phyloP scores from a whole-genome alignment of 1,139 yeast genomes.

The Citeromyces hawaiiensis region DNA sequence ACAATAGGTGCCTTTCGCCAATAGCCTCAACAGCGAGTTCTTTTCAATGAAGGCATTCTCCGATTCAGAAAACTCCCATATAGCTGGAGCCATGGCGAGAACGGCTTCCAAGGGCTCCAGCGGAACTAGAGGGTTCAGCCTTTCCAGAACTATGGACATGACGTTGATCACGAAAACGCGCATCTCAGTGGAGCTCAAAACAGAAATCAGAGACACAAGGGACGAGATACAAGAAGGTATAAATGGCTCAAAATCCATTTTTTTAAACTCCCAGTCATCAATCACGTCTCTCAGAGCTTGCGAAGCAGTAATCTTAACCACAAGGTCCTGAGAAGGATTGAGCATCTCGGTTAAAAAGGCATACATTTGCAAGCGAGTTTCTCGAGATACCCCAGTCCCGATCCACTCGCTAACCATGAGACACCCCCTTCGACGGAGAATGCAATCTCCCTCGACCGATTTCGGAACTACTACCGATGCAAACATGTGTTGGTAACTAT shows the following conservation, averaged over 20 bases:
- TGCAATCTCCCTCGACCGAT: slow-evolving; percentile 35
- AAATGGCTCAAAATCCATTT: slow-evolving; percentile 53
- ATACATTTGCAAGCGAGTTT: slow-evolving; percentile 48
- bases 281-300: slow-evolving; percentile 55
- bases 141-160: slow-evolving; percentile 49
- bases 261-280: slow-evolving; percentile 81
- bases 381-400: slow-evolving; percentile 45
- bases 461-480: slow-evolving; percentile 53
- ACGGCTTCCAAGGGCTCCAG: slow-evolving; percentile 36
- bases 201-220: slow-evolving; percentile 31
- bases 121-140: slow-evolving; percentile 48
- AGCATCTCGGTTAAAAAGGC: slow-evolving; percentile 34
- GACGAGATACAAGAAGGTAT: slow-evolving; percentile 36
- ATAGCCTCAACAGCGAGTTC: slow-evolving; percentile 55
- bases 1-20: slow-evolving; percentile 53
- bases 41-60: slow-evolving; percentile 52
- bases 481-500: slow-evolving; percentile 50
- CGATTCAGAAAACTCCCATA: slow-evolving; percentile 56
- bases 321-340: slow-evolving; percentile 44
- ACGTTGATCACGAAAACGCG: slow-evolving; percentile 60
- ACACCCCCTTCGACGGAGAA: slow-evolving; percentile 70
- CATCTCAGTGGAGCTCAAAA: slow-evolving; percentile 53
- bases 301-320: slow-evolving; percentile 66
- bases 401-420: slow-evolving; percentile 75
- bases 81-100: slow-evolving; percentile 47